Percentiles rank a stretch among this genome's conserved stretches.
phyloP scores from a whole-genome alignment of 1,284 basidiomycete genomes.

The Pholiota adiposa region DNA sequence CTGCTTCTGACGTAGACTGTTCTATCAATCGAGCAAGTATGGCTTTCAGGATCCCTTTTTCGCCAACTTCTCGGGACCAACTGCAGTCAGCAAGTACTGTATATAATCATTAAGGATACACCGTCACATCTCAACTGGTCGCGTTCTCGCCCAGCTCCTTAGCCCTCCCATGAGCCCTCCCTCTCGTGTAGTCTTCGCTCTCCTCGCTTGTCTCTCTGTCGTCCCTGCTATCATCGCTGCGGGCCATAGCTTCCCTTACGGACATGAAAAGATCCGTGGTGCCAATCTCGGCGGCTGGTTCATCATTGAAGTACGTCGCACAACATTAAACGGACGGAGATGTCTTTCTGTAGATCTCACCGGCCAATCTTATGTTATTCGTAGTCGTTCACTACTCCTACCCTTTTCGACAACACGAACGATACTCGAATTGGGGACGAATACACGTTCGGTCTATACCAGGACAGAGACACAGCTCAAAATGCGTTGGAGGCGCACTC shows the following conservation, averaged over 20 bases:
- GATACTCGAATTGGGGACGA: conserved; percentile 78
- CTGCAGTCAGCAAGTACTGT: too few species aligned
- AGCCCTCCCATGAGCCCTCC: not conserved
- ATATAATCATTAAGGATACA: not conserved
- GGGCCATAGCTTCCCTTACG: conserved; percentile 51
- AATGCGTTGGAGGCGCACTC: conserved; percentile 67
- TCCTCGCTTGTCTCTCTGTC: conserved; percentile 18
- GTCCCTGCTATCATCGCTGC: conserved; percentile 28
- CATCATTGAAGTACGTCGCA: conserved; percentile 65
- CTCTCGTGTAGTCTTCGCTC: not conserved
- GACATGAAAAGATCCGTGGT: conserved; percentile 63
- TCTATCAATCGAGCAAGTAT: too few species aligned
- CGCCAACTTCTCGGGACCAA: too few species aligned
- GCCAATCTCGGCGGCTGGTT: conserved; percentile 85
- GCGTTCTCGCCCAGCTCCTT: too few species aligned
- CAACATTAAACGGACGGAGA: not conserved
- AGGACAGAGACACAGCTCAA: conserved; percentile 52
- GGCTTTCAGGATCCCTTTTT: too few species aligned
- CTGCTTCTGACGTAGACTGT: too few species aligned
- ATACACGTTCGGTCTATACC: conserved; percentile 80
- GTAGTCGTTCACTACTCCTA: conserved; percentile 64
- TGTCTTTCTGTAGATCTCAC: not conserved
- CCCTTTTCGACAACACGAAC: conserved; percentile 80
- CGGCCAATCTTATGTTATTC: not conserved
- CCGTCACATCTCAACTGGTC: not conserved